Base-by-base conservation (phyloP, 495 filamentous ascomycete species). In the Tirmania nivea region DNA sequence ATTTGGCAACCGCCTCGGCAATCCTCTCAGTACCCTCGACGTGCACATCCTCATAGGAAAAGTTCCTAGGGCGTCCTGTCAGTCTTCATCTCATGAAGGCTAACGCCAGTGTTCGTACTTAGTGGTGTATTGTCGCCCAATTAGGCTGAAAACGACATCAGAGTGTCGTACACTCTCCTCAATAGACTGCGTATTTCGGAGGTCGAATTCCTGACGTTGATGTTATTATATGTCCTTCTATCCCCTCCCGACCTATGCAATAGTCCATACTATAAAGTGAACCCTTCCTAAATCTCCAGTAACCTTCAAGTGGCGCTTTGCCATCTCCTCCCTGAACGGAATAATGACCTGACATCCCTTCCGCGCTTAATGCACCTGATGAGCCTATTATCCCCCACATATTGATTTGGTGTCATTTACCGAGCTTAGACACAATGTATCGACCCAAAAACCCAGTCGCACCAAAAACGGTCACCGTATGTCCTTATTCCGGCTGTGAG, bases 381-480 rank as follows among this genome's bases (percentile, higher is more conserved):
- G 53, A 76, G 67, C 50, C 55, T 57, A 58, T 58, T 35, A 52
- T 50, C 12, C 16, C 49, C 7, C 34, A 25, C 42, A 34, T 31
- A 8, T 45, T 45, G 39, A 3, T 14, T 14, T 12, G 45, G 42
- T 49, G 47, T 34, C 31, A 63, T 75, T 58, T 75, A 93, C 90
- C 90, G 63, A 99, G 78, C 62, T 82, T 77, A 69, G 93, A 92
- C 62, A 96, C 90, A 68, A 99, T 92, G 68, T 99, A 99, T 62
- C 90, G 81, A 62, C 90, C 90, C 39, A 99, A 75, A 67, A 92
- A 87, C 57, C 90, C 90, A 45, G 89, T 94, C 57, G 92, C 92
- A 69, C 90, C 90, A 69, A 99, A 99, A 63, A 99, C 87, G 45
- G 90, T 99, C 35, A 83, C 88, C 55, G 87, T 95, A 68, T 96